A percentile compares a stretch with the other conserved stretches of the same genome.
phyloP scores from a whole-genome alignment of 768 basidiomycete species.

The Trametes punicea region DNA sequence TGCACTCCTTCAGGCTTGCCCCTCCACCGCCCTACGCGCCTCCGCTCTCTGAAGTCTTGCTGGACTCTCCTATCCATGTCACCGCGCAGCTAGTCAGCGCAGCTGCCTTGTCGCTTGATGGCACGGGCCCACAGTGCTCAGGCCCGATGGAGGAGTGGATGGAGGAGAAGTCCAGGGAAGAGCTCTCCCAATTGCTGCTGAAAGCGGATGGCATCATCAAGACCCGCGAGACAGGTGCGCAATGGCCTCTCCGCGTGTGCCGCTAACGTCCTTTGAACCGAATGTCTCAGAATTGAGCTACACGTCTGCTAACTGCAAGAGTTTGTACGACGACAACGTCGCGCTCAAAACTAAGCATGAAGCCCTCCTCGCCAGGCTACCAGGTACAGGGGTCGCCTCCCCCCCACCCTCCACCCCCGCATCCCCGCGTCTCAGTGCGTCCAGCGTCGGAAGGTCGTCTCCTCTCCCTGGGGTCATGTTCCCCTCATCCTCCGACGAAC shows the following conservation, averaged over 20 bases:
- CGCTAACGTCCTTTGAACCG: neutral
- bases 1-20: slow-evolving; percentile 27
- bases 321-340: slow-evolving; percentile 64
- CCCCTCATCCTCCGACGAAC: slow-evolving; percentile 6
- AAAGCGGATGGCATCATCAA: slow-evolving; percentile 76
- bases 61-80: slow-evolving; percentile 38
- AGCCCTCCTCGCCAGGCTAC: slow-evolving; percentile 63
- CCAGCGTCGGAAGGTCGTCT: slow-evolving; percentile 6
- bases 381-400: slow-evolving; percentile 24
- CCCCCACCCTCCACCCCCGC: slow-evolving; percentile 24
- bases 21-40: slow-evolving; percentile 61
- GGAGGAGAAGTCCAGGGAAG: slow-evolving; percentile 67
- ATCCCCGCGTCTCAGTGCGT: slow-evolving; percentile 16
- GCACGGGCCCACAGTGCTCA: slow-evolving; percentile 19
- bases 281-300: slow-evolving; percentile 55
- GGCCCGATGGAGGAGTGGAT: slow-evolving; percentile 44
- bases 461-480: slow-evolving; percentile 6
- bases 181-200: slow-evolving; percentile 63
- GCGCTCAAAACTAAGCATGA: slow-evolving; percentile 70
- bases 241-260: neutral
- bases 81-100: slow-evolving; percentile 33
- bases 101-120: slow-evolving; percentile 21
- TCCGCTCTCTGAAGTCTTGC: slow-evolving; percentile 32
- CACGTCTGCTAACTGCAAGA: slow-evolving; percentile 67
- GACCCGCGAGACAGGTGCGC: slow-evolving; percentile 70